phyloP scores from a whole-genome alignment of 116 monocot genomes.

The Dioscorea cayenensis region DNA sequence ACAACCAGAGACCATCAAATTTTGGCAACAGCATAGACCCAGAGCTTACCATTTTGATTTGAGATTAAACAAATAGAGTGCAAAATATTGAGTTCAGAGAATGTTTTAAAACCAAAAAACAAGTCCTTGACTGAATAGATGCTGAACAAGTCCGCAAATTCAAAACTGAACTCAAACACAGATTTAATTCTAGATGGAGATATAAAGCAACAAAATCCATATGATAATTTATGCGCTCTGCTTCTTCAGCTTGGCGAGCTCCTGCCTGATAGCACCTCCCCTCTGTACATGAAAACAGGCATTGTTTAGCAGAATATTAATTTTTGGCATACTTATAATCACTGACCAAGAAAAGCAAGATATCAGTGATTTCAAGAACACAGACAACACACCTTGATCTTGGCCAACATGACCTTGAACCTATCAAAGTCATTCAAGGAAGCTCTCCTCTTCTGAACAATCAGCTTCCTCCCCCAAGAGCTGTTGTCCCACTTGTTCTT shows the following conservation, averaged over 20 bases:
- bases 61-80: too few relatives aligned
- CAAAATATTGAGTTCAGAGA: too few relatives aligned
- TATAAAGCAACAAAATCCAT: not conserved
- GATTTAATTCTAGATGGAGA: not conserved
- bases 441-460: slow-evolving; percentile 79
- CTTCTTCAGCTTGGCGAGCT: slow-evolving; percentile 52
- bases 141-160: not conserved
- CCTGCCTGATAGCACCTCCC: slow-evolving; percentile 34
- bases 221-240: slow-evolving; percentile 7
- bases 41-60: too few relatives aligned
- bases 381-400: slow-evolving; percentile 16
- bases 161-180: not conserved
- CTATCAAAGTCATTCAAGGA: slow-evolving; percentile 67
- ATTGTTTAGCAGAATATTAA: not conserved
- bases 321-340: not conserved
- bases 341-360: not conserved
- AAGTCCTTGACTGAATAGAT: not conserved
- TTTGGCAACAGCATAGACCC: too few relatives aligned
- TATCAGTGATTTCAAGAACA: not conserved
- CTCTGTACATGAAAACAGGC: slow-evolving; percentile 24
- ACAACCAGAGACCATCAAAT: too few relatives aligned
- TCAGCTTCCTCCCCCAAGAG: slow-evolving; percentile 76
- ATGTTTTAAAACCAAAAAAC: not conserved
- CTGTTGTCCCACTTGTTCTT: slow-evolving; percentile 85
- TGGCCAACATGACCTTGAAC: slow-evolving; percentile 58